Percentiles rank a stretch among this genome's conserved stretches.
Conservation (phyloP, 2,329 filamentous ascomycete genomes). For the Cladophialophora yegresii region DNA sequence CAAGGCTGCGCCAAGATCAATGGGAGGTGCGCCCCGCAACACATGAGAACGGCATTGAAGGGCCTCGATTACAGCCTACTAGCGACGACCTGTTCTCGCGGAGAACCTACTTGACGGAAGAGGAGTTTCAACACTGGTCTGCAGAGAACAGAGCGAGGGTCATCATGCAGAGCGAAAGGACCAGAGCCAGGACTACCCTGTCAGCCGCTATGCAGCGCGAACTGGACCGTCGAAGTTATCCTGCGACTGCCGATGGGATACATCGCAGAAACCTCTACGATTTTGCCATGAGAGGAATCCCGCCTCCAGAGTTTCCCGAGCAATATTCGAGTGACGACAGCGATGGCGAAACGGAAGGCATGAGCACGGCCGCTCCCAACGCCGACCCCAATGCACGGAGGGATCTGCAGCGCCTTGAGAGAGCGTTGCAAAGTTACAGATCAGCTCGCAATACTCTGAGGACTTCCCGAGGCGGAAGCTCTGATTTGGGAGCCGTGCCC, state of each 20-base stretch:
- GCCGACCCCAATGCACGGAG: conserved; percentile 12
- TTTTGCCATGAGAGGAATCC: conserved; percentile 11
- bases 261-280: conserved; percentile 23
- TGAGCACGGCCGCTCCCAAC: conserved; percentile 19
- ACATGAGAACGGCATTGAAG: neutral
- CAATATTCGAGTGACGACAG: conserved; percentile 20
- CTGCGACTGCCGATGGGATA: conserved; percentile 11
- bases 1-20: conserved; percentile 1
- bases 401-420: conserved; percentile 26
- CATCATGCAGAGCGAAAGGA: conserved; percentile 19
- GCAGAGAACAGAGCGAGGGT: conserved; percentile 7
- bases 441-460: conserved; percentile 24
- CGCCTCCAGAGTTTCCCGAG: neutral
- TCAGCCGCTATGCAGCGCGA: conserved; percentile 1
- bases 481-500: conserved; percentile 26
- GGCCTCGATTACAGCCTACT: neutral
- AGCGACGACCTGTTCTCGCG: conserved; percentile 4
- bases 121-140: conserved; percentile 13
- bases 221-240: conserved; percentile 8
- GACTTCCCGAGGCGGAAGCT: conserved; percentile 4
- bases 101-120: conserved; percentile 10
- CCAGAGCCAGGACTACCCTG: neutral
- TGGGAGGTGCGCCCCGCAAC: conserved; percentile 4
- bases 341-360: conserved; percentile 24
- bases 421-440: conserved; percentile 27